phyloP scores from a whole-genome alignment of 2,329 filamentous ascomycete genomes.

The Epichloe bromicola region DNA sequence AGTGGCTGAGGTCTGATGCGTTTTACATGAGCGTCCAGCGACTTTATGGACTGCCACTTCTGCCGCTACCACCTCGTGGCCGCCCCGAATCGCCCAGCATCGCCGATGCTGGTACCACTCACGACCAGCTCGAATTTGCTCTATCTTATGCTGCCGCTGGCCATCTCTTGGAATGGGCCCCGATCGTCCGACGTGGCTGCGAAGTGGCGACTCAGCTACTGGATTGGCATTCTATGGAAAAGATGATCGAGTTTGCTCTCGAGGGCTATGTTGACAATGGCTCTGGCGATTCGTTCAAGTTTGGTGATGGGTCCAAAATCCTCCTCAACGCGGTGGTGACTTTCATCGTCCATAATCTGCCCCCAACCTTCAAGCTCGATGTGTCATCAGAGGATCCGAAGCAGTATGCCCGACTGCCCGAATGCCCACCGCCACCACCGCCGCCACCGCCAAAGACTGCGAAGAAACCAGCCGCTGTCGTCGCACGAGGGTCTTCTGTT shows the following conservation, averaged over 20 bases:
- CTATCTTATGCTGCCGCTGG: conserved; percentile 54
- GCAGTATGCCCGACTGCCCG: conserved; percentile 28
- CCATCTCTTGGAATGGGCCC: conserved; percentile 40
- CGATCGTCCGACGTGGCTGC: conserved; percentile 43
- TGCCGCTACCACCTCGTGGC: conserved; percentile 21
- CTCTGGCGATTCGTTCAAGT: conserved; percentile 32
- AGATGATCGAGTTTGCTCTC: conserved; percentile 46
- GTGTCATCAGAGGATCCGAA: conserved; percentile 23
- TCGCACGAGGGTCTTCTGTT: conserved; percentile 25
- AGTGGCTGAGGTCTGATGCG: conserved; percentile 40
- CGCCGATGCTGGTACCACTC: conserved; percentile 24
- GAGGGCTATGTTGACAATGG: conserved; percentile 22
- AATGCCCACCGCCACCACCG: conserved; percentile 8
- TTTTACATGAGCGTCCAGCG: conserved; percentile 45
- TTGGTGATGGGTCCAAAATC: conserved; percentile 37
- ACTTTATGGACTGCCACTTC: conserved; percentile 41
- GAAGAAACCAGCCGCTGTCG: conserved; percentile 12
- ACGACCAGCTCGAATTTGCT: conserved; percentile 39
- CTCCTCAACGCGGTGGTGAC: conserved; percentile 43
- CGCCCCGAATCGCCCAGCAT: conserved; percentile 17
- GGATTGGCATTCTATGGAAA: conserved; percentile 50
- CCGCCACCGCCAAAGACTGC: conserved; percentile 7
- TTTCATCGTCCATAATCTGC: conserved; percentile 49
- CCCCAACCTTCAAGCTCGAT: conserved; percentile 47
- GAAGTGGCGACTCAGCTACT: conserved; percentile 45